Evolutionary conservation across 441 rosid species (phyloP).

Genomic region (Kokia cookei): DNA sequence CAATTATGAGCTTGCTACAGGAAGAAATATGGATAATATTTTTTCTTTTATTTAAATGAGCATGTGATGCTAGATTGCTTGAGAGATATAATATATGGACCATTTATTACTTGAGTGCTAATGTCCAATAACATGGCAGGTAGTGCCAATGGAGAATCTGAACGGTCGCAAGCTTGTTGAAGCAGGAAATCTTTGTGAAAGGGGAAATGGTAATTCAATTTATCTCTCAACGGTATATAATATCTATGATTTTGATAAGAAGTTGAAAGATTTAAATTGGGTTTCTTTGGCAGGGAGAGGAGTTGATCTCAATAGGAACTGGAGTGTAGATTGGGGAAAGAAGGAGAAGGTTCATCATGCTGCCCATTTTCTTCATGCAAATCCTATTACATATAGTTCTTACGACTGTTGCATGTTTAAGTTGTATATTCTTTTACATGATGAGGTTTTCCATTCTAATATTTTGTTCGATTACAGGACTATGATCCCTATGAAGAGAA

Average conservation of each 20-base stretch:
- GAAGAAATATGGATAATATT: neutral
- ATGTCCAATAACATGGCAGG: constrained; percentile 28
- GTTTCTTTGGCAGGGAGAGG: constrained; percentile 68
- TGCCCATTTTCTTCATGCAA: neutral
- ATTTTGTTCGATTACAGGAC: constrained; percentile 42
- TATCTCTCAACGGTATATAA: constrained; percentile 1
- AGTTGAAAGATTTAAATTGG: constrained; percentile 2
- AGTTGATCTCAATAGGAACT: constrained; percentile 95
- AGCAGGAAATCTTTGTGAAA: constrained; percentile 82
- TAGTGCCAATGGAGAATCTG: constrained; percentile 85
- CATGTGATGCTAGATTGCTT: neutral
- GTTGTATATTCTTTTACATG: neutral
- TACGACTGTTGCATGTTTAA: neutral
- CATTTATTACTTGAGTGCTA: constrained; percentile 11
- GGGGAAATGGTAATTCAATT: constrained; percentile 61
- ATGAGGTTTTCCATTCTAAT: neutral
- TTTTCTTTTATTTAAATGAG: neutral
- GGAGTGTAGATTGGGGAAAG: constrained; percentile 99
- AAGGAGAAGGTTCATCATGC: constrained; percentile 70
- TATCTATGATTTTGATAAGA: constrained; percentile 11
- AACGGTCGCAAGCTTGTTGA: constrained; percentile 92
- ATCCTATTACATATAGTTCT: neutral
- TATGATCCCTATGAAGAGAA: constrained; percentile 98
- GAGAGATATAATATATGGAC: constrained; percentile 21
- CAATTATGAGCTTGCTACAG: neutral